phyloP scores from a whole-genome alignment of 2,329 filamentous ascomycete species.

The Fusarium anguioides region DNA sequence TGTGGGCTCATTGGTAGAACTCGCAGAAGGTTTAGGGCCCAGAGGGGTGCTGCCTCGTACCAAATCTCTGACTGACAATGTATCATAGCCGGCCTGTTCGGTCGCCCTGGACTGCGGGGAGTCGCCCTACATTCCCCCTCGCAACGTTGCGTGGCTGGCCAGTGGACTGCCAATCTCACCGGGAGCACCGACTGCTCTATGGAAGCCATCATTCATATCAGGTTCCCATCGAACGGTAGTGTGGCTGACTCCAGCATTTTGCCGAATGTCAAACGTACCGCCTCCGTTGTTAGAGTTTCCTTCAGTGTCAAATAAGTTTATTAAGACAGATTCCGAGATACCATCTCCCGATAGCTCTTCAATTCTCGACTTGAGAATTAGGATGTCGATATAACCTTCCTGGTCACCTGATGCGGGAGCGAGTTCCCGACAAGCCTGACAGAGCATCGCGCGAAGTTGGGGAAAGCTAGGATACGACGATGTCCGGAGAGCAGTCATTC shows the following conservation, averaged over 20 bases:
- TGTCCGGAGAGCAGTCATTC: constrained; percentile 46
- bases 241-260: constrained; percentile 55
- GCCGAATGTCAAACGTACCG: constrained; percentile 81
- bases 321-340: constrained; percentile 71
- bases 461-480: constrained; percentile 71
- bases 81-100: constrained; percentile 10
- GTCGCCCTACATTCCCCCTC: constrained; percentile 50
- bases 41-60: constrained; percentile 29
- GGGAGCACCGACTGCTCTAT: constrained; percentile 65
- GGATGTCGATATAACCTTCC: constrained; percentile 77
- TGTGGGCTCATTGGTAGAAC: background rate
- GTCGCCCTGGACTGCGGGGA: constrained; percentile 17
- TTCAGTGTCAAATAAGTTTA: constrained; percentile 90
- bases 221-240: constrained; percentile 68
- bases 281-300: constrained; percentile 88
- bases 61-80: constrained; percentile 20
- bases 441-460: constrained; percentile 80
- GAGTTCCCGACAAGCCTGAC: constrained; percentile 78
- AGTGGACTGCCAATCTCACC: constrained; percentile 78
- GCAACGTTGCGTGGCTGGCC: constrained; percentile 55
- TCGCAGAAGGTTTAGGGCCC: background rate
- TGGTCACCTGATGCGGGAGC: constrained; percentile 54
- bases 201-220: constrained; percentile 58
- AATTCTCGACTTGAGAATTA: constrained; percentile 73
- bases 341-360: constrained; percentile 63